Evolutionary conservation across 2,329 filamentous ascomycete species (phyloP).

Genomic region (Colletotrichum sp.): DNA sequence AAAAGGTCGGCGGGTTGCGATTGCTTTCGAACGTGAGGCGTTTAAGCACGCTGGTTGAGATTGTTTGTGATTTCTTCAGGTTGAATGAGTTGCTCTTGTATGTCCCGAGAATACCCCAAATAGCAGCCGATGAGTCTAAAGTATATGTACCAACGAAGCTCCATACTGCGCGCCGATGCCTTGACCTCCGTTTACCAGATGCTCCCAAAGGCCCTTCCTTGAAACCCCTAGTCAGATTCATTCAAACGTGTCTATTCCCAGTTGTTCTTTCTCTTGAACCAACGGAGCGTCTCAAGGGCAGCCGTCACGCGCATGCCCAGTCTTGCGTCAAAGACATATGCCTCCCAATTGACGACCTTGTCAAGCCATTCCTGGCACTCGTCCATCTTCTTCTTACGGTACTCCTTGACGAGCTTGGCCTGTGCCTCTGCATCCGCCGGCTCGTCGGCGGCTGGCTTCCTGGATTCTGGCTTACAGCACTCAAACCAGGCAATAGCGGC

Average conservation of each 20-base stretch:
- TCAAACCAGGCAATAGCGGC: slow-evolving; percentile 83
- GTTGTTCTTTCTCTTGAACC: slow-evolving; percentile 52
- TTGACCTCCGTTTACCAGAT: not conserved
- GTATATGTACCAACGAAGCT: not conserved
- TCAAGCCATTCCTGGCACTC: slow-evolving; percentile 71
- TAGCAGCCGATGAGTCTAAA: not conserved
- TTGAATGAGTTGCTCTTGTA: not conserved
- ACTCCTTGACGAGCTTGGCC: slow-evolving; percentile 36
- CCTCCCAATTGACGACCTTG: slow-evolving; percentile 73
- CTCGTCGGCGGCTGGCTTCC: slow-evolving; percentile 36
- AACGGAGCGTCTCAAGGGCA: slow-evolving; percentile 68
- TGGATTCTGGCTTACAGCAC: slow-evolving; percentile 44
- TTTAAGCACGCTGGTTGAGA: not conserved
- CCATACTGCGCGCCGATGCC: not conserved
- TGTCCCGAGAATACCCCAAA: slow-evolving; percentile 1
- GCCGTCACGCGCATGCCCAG: slow-evolving; percentile 77
- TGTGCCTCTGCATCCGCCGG: slow-evolving; percentile 10
- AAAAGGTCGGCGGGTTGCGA: not conserved
- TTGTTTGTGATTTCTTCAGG: not conserved
- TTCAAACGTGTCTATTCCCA: not conserved
- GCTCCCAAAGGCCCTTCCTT: not conserved
- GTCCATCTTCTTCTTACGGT: slow-evolving; percentile 53
- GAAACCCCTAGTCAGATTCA: not conserved
- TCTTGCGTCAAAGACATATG: slow-evolving; percentile 75
- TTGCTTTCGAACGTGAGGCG: not conserved